Evolutionary conservation across 805 yeast genomes (phyloP), one percentile per base, ranked within the genome.

Genomic region (Scheffersomyces stipitis): DNA sequence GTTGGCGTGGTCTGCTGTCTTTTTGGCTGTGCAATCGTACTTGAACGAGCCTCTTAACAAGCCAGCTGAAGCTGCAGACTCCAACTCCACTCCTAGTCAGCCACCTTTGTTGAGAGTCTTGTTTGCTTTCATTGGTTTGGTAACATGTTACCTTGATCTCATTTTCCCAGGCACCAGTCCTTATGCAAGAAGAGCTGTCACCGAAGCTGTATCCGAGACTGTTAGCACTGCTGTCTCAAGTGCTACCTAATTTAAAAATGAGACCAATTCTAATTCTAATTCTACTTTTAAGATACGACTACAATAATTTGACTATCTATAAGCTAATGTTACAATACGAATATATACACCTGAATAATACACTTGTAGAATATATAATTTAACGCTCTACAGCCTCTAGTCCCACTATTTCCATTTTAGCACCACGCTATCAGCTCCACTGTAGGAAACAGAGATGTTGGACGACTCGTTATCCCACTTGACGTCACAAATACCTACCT

Each of bases 121-220:
- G 4, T 64, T 77, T 52, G 71, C 77, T 23, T n/a, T 71, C 13
- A 56, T 75, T 26, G 71, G 80, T 16, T 46, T 79, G 37, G 58
- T 51, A 34, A 74, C 80, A 29, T 78, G 81, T 48, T 80, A 80
- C 62, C 57, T 76, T 60, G 81, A 77, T 40, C 46, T 78, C 31
- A 41, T 73, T 17, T 65, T 73, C 49, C 83, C 83, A 3, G 44
- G 54, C 30, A 49, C 68, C 34, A 55, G 59, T 37, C 66, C 73
- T 14, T 48, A 51, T 26, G 42, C 56, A 27, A 58, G 52, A 37
- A 52, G 44, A 33, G 45, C 53, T 4, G 56, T 52, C 27, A 43
- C 37, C 20, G 52, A 44, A 18, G 50, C 39, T 17, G 56, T 52
- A 27, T 37, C 51, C 14, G 60, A 46, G 12, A 51, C 57, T 16